These are phyloP conservation scores for Xylaria bambusicola DNA, from an alignment of 495 filamentous ascomycete genomes.

Conservation along the genomic window DNA sequence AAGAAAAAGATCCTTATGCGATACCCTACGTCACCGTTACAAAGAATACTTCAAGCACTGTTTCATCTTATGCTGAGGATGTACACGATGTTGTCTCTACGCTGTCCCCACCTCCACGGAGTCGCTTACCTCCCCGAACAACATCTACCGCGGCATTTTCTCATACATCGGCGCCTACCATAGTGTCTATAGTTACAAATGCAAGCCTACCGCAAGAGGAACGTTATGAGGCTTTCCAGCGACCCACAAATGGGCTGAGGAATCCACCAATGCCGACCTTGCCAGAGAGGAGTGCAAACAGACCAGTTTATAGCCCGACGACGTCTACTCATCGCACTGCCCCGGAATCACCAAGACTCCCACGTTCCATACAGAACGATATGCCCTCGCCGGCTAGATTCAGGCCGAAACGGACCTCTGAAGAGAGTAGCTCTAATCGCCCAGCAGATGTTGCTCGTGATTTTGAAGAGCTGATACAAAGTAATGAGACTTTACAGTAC, in stretches of 20 bases:
- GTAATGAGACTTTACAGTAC: conserved; percentile 89
- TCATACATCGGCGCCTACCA: conserved; percentile 32
- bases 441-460: conserved; percentile 45
- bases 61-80: conserved; percentile 18
- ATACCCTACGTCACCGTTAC: conserved; percentile 9
- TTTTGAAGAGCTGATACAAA: conserved; percentile 88
- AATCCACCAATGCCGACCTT: conserved; percentile 35
- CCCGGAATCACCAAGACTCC: conserved; percentile 30
- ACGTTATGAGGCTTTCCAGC: conserved; percentile 13
- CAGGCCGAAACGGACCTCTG: conserved; percentile 51
- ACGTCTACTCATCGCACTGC: conserved; percentile 19
- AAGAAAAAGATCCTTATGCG: conserved; percentile 30
- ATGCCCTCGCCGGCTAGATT: conserved; percentile 46
- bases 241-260: conserved; percentile 13
- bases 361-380: conserved; percentile 24
- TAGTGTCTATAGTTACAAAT: conserved; percentile 37
- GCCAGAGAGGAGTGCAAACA: conserved; percentile 44
- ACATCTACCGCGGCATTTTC: conserved; percentile 19
- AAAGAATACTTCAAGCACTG: conserved; percentile 14
- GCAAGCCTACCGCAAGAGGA: conserved; percentile 35
- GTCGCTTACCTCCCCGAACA: conserved; percentile 28
- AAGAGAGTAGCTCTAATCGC: conserved; percentile 48
- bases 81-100: conserved; percentile 15
- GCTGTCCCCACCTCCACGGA: conserved; percentile 22
- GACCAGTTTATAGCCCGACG: conserved; percentile 27